A percentile compares a stretch with the other conserved stretches of the same genome.
These are phyloP conservation scores for Sequoiadendron giganteum DNA, from an alignment of 75 land plant genomes.

Conservation along the genomic window DNA sequence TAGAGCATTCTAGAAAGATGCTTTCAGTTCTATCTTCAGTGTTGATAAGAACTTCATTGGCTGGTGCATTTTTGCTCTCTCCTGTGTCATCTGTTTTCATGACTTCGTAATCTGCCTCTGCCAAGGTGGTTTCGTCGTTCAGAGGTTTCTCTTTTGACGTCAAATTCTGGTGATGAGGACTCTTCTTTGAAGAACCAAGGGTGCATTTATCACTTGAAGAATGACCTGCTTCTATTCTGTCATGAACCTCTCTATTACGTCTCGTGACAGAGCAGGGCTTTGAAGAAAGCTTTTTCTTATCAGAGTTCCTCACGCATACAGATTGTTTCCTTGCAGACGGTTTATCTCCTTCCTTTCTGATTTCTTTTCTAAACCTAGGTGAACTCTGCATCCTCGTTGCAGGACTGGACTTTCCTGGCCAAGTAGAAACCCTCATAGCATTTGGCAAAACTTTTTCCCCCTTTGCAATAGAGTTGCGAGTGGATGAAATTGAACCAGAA, in stretches of 20 bases:
- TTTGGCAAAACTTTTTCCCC: background rate
- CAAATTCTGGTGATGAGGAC: background rate
- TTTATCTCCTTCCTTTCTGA: background rate
- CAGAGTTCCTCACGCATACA: background rate
- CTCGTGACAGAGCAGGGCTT: background rate
- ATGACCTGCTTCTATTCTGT: background rate
- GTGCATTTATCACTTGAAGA: background rate
- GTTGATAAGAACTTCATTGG: background rate
- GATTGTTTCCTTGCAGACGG: background rate
- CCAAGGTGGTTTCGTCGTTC: background rate
- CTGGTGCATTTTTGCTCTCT: background rate
- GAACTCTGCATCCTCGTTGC: background rate
- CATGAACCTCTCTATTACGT: background rate
- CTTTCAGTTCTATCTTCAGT: background rate
- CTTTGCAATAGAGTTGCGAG: background rate
- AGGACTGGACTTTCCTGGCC: background rate
- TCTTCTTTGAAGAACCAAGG: conserved; percentile 2
- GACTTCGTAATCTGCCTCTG: background rate
- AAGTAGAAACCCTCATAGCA: background rate
- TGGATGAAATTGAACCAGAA: background rate
- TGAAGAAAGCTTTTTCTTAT: background rate
- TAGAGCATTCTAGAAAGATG: background rate
- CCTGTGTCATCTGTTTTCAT: background rate
- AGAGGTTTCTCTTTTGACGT: background rate
- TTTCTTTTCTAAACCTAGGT: background rate